phyloP scores from a whole-genome alignment of 148 eudicot genomes.

The Chenopodium album region DNA sequence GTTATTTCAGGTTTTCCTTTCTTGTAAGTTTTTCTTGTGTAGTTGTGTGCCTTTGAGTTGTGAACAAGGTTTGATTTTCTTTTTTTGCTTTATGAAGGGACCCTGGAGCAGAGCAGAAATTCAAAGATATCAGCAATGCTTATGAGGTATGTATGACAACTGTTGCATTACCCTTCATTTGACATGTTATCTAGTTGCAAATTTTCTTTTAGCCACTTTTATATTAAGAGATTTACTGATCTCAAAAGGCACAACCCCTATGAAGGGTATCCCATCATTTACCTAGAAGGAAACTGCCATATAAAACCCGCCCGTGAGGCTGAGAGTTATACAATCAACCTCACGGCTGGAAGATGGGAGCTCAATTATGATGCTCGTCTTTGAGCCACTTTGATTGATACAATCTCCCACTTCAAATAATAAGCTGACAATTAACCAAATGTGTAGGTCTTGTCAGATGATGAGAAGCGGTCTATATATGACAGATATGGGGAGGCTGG shows the following conservation, averaged over 20 bases:
- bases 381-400: neutral
- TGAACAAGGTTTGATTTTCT: slow-evolving; percentile 9
- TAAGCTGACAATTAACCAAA: neutral
- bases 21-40: neutral
- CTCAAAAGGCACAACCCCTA: neutral
- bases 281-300: neutral
- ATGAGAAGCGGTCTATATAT: slow-evolving; percentile 93
- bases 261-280: neutral
- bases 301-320: neutral
- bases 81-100: slow-evolving; percentile 51
- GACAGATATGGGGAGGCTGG: slow-evolving; percentile 98
- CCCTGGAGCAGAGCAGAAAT: slow-evolving; percentile 93
- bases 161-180: slow-evolving; percentile 2
- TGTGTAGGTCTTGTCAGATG: slow-evolving; percentile 90
- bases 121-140: slow-evolving; percentile 95
- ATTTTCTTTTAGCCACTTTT: neutral
- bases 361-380: neutral
- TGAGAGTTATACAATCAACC: neutral
- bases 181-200: too few species aligned
- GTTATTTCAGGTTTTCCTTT: neutral
- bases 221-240: neutral
- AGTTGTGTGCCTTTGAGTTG: neutral
- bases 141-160: slow-evolving; percentile 70
- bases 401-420: neutral
- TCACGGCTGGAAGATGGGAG: too few species aligned